Base-by-base conservation (phyloP, 1,139 yeast genomes). In the Taphrina sp. region DNA sequence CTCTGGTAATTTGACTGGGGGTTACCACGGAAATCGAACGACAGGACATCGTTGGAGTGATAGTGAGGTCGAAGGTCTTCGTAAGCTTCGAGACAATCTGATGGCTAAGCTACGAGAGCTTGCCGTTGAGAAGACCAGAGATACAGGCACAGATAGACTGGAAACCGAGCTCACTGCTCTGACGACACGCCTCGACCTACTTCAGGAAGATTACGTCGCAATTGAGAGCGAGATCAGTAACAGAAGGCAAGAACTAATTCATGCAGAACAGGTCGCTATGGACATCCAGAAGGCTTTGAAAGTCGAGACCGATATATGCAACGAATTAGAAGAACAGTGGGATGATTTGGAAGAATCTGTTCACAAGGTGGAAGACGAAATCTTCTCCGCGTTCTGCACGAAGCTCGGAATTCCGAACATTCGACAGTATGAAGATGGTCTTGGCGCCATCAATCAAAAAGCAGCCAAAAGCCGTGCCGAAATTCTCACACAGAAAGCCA, bases 1-100 rank as follows among this genome's bases (percentile, higher is more conserved):
- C 64, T 83, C 92, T 8, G 96, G 96, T 5, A 74, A 89, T 45
- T 87, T 92, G 95, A 85, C 97, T 12, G 97, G 96, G 70, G 97
- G 97, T 62, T 54, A 63, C 14, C 57, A 56, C 39, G 57, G 52
- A 34, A 49, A 52, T 20, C 67, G 58, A 14, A 23, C 34, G 3
- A 51, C 56, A 23, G 47, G 56, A 14, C 56, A 71, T 59, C 76
- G 79, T 62, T 88, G 95, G 95, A 89, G 83, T 65, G 87, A 84
- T 64, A 77, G 79, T 54, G 89, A 85, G 62, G 79, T 81, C 64
- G 78, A 78, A 55, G 62, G 61, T 26, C 73, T 89, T 61, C 76
- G 73, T 56, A 76, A 75, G 36, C 65, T 77, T 56, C 86, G 85
- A 63, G 92, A 85, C 44, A 81, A 80, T 16, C 69, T 87, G 29